A percentile compares a stretch with the other conserved stretches of the same genome.
phyloP scores from a whole-genome alignment of 805 yeast species.

The Aciculoconidium aculeatum region DNA sequence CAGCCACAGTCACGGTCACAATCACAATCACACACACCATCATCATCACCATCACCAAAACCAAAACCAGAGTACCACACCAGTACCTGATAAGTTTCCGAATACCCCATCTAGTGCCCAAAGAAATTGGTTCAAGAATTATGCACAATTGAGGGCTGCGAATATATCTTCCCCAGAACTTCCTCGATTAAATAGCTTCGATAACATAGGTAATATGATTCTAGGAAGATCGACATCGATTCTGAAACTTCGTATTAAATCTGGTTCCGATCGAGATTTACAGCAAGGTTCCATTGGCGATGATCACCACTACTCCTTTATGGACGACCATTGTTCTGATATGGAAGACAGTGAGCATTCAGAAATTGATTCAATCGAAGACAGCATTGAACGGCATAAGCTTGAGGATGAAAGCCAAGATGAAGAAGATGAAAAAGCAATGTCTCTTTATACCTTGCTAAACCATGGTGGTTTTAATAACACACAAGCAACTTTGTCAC shows the following conservation, averaged over 20 bases:
- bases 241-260: constrained; percentile 10
- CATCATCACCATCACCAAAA: constrained; percentile 8
- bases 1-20: constrained; percentile 7
- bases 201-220: constrained; percentile 20
- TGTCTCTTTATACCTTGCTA: constrained; percentile 59
- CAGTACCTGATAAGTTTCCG: constrained; percentile 15
- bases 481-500: constrained; percentile 6
- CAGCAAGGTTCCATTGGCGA: no score
- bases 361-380: constrained; percentile 7
- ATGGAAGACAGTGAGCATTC: not conserved
- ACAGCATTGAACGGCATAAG: constrained; percentile 2
- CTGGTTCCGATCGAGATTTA: constrained; percentile 13
- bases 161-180: constrained; percentile 14
- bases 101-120: constrained; percentile 1
- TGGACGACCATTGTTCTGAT: not conserved
- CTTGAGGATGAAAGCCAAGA: constrained; percentile 29
- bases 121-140: constrained; percentile 24
- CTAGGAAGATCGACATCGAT: constrained; percentile 14
- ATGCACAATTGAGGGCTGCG: constrained; percentile 17
- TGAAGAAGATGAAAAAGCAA: constrained; percentile 65
- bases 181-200: constrained; percentile 17
- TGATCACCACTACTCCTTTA: no score
- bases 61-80: constrained; percentile 1
- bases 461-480: constrained; percentile 24
- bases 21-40: constrained; percentile 5